Base-by-base conservation (phyloP, 306 rosid species). In the Rosa chinensis region DNA sequence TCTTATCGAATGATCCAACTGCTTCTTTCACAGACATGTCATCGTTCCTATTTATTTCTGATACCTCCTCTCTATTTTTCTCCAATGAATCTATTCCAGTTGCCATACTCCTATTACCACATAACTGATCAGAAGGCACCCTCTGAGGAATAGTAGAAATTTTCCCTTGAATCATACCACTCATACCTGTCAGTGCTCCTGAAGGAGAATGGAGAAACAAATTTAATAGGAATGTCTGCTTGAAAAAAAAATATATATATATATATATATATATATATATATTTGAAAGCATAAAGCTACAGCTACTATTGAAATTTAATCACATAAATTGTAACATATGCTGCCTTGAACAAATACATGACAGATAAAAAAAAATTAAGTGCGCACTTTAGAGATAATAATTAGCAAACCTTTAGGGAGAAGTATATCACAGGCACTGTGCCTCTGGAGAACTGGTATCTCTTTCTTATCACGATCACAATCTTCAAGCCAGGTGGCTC, bases 401-500 rank as follows among this genome's bases (percentile, higher is more conserved):
- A 70, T 16, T 70, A 56, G 49, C 78, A 82, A 84, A 94, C 97
- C 99, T 92, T 92, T 91, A 9, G 97, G 95, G 59, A 77, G 80
- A 84, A 94, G 86, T 56, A 87, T 81, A 86, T 94, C 97, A 77
- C 37, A 66, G n/a, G 97, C 97, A 79, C 86, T 78, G 81, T 94
- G 97, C 78, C 88, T 88, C 78, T 73, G 82, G 63, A 82, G 88
- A 84, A 92, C 90, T 70, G 89, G 89, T 73, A 91, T 84, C 88
- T 91, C 90, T 84, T 90, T 92, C 89, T 87, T 94, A 77, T 78
- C 77, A 74, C 76, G 86, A 77, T 91, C 90, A 82, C 99, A 94
- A 76, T 94, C 97, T 84, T 92, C 96, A 80, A 94, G 97, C 99
- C 99, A 94, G 62, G 84, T 49, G 49, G 90, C 77, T 84, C 82